These are phyloP conservation scores for Cairneyella variabilis DNA, from an alignment of 495 filamentous ascomycete species.

Conservation along the genomic window DNA sequence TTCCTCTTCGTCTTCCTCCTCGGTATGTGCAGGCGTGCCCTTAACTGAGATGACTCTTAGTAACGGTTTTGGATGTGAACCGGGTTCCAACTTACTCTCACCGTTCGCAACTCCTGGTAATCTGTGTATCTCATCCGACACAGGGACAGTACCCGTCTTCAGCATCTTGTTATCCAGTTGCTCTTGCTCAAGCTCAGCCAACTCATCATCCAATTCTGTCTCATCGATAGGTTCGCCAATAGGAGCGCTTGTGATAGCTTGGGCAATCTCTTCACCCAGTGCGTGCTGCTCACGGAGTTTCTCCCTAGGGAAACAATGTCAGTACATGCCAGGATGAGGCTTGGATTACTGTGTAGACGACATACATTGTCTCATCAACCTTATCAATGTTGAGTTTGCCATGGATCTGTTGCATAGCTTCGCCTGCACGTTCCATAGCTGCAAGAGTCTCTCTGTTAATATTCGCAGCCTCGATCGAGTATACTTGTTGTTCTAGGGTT, in stretches of 20 bases:
- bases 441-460: slow-evolving; percentile 95
- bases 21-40: slow-evolving; percentile 45
- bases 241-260: slow-evolving; percentile 70
- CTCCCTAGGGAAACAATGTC: slow-evolving; percentile 56
- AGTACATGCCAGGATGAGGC: slow-evolving; percentile 22
- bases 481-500: slow-evolving; percentile 93
- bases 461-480: slow-evolving; percentile 94
- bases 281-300: slow-evolving; percentile 87
- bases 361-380: slow-evolving; percentile 93
- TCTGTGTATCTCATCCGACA: slow-evolving; percentile 63
- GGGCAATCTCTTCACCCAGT: slow-evolving; percentile 86
- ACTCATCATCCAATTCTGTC: slow-evolving; percentile 73
- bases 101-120: slow-evolving; percentile 69
- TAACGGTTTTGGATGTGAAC: slow-evolving; percentile 6
- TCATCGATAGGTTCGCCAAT: slow-evolving; percentile 78
- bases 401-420: slow-evolving; percentile 91
- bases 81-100: slow-evolving; percentile 58
- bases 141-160: slow-evolving; percentile 68
- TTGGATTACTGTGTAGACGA: slow-evolving; percentile 18
- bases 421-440: slow-evolving; percentile 85
- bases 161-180: slow-evolving; percentile 92
- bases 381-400: slow-evolving; percentile 84
- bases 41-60: slow-evolving; percentile 48
- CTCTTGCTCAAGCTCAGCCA: slow-evolving; percentile 77
- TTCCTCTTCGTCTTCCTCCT: slow-evolving; percentile 93